Evolutionary conservation across 371 early-diverging fungal genomes (phyloP), one percentile per base, ranked within the genome.

Genomic region (Rhizomucor miehei): DNA sequence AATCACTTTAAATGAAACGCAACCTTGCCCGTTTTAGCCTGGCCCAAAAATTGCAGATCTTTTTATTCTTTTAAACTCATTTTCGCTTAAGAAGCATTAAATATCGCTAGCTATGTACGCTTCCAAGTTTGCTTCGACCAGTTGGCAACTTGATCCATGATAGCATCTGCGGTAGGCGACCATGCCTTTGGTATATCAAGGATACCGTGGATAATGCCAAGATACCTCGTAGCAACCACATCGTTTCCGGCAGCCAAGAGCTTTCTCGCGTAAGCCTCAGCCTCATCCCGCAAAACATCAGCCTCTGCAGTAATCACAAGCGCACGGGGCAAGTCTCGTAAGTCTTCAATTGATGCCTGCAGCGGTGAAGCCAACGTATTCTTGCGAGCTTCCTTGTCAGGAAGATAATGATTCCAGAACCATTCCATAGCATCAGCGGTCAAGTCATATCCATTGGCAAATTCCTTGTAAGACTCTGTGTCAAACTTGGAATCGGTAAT

Each of bases 211-310:
- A 41, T 14, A 19, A 41, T 41, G 2, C 62, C 59, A 10, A 60
- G 25, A 38, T 62, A 63, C 4, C 72, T 58, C 0, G 52, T 45
- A 1, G 49, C 45, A 0, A 65, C 23, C 1, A 57, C 51, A 13
- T 63, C 44, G 3, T 72, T 70, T 36, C 70, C 73, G n/a, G 73
- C 73, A 10, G 54, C 23, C 1, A 20, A 35, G n/a, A 75, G 37
- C n/a, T 52, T 55, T 5, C 52, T 45, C 1, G 52, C 70, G 53
- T 67, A 75, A 0, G 38, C 51, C 38, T 75, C 76, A 20, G 64
- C 72, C 34, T 75, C 70, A 44, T 63, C 64, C 49, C 73, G 59
- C 37, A 75, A 46, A 5, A 65, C 56, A 58, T 75, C 73, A 11
- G 44, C 58, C 37, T 72, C 70, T 12, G 68, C 70, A 1, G 62